These are phyloP conservation scores for Eucalyptus brandiana DNA, from an alignment of 345 rosid genomes.

Conservation along the genomic window DNA sequence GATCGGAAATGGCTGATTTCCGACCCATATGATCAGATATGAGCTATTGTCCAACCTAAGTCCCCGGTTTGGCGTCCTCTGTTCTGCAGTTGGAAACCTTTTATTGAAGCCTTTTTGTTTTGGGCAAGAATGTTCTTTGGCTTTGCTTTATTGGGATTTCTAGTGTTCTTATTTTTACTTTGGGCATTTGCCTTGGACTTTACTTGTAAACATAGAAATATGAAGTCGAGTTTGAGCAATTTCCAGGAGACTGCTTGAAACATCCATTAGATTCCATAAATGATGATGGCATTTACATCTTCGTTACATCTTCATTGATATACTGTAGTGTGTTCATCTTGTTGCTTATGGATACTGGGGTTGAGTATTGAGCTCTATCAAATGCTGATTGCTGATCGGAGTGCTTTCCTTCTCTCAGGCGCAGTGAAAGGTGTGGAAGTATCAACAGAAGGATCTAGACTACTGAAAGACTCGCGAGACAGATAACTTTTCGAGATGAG, in stretches of 20 bases:
- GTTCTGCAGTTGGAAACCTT: background rate
- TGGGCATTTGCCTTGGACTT: background rate
- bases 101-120: background rate
- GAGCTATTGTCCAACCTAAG: background rate
- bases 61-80: background rate
- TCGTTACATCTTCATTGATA: background rate
- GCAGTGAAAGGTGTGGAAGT: background rate
- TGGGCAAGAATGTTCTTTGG: background rate
- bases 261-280: background rate
- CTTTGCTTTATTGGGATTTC: background rate
- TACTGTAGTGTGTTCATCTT: background rate
- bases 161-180: background rate
- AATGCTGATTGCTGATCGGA: background rate
- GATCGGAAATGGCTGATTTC: background rate
- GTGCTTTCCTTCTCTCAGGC: background rate
- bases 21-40: background rate
- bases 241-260: background rate
- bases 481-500: conserved; percentile 24
- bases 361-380: background rate
- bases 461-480: background rate
- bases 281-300: background rate
- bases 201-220: background rate
- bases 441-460: background rate
- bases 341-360: background rate
- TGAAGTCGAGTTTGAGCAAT: background rate